phyloP scores from a whole-genome alignment of 1,284 basidiomycete species.

The Moesziomyces sp. region DNA sequence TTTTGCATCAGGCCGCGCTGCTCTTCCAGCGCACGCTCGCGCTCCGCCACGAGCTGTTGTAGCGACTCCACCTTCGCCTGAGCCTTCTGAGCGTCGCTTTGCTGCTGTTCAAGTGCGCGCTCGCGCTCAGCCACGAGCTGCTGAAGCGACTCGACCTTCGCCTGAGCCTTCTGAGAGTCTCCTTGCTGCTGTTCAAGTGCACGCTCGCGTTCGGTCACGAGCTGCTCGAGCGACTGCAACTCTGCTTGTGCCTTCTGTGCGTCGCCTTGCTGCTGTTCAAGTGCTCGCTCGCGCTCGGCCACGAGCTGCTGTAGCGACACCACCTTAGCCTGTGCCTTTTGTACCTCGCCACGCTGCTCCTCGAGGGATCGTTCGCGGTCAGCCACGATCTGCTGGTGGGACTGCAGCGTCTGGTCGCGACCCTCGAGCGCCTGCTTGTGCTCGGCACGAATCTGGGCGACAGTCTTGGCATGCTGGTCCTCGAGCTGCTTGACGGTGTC shows the following conservation, averaged over 20 bases:
- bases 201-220: conserved; percentile 27
- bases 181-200: conserved; percentile 21
- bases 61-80: conserved; percentile 6
- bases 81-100: too few species aligned
- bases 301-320: conserved; percentile 21
- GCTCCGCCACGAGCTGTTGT: conserved; percentile 22
- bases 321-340: conserved; percentile 12
- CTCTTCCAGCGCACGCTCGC: conserved; percentile 22
- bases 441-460: conserved; percentile 38
- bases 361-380: conserved; percentile 14
- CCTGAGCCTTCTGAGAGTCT: too few species aligned
- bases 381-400: conserved; percentile 24
- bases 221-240: conserved; percentile 14
- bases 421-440: conserved; percentile 43
- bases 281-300: conserved; percentile 20
- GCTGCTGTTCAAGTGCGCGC: conserved; percentile 26
- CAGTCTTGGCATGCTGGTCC: conserved; percentile 25
- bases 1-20: conserved; percentile 18
- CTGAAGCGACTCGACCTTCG: conserved; percentile 7
- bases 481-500: conserved; percentile 48
- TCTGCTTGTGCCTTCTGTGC: conserved; percentile 14
- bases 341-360: conserved; percentile 18
- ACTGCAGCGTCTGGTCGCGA: conserved; percentile 26
- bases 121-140: conserved; percentile 18
- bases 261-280: conserved; percentile 18